phyloP scores from a whole-genome alignment of 2,329 filamentous ascomycete species.

The Botryotinia narcissicola region DNA sequence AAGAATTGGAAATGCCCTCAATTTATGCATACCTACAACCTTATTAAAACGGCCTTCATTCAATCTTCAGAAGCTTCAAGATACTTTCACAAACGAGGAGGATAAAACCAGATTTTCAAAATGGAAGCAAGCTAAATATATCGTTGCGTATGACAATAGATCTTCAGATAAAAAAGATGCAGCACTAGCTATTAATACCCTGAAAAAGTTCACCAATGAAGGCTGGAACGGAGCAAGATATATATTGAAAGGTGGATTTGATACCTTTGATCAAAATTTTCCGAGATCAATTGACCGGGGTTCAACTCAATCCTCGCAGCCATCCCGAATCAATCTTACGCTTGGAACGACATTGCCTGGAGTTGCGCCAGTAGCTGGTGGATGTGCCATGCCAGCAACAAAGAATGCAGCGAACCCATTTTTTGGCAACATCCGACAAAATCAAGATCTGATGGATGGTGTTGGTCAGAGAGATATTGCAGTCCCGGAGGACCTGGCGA shows the following conservation, averaged over 20 bases:
- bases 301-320: slow-evolving; percentile 40
- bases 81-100: slow-evolving; percentile 73
- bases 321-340: slow-evolving; percentile 48
- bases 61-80: slow-evolving; percentile 80
- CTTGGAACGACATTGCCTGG: slow-evolving; percentile 48
- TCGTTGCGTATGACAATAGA: slow-evolving; percentile 82
- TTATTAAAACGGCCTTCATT: slow-evolving; percentile 88
- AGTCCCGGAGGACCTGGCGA: slow-evolving; percentile 49
- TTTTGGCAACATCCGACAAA: slow-evolving; percentile 93
- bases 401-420: slow-evolving; percentile 78
- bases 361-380: slow-evolving; percentile 79
- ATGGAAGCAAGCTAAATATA: slow-evolving; percentile 72
- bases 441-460: slow-evolving; percentile 90
- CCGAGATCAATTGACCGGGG: slow-evolving; percentile 61
- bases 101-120: slow-evolving; percentile 71
- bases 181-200: slow-evolving; percentile 74
- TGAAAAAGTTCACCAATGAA: slow-evolving; percentile 88
- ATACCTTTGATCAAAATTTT: slow-evolving; percentile 65
- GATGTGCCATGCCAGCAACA: slow-evolving; percentile 74
- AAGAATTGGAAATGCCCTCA: slow-evolving; percentile 77
- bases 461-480: slow-evolving; percentile 77
- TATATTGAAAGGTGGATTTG: slow-evolving; percentile 80
- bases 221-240: slow-evolving; percentile 72
- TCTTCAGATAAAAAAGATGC: slow-evolving; percentile 81
- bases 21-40: slow-evolving; percentile 92